Evolutionary conservation across 2,329 filamentous ascomycete genomes (phyloP), one percentile per base, ranked within the genome.

Genomic region (Epichloe coenophiala): DNA sequence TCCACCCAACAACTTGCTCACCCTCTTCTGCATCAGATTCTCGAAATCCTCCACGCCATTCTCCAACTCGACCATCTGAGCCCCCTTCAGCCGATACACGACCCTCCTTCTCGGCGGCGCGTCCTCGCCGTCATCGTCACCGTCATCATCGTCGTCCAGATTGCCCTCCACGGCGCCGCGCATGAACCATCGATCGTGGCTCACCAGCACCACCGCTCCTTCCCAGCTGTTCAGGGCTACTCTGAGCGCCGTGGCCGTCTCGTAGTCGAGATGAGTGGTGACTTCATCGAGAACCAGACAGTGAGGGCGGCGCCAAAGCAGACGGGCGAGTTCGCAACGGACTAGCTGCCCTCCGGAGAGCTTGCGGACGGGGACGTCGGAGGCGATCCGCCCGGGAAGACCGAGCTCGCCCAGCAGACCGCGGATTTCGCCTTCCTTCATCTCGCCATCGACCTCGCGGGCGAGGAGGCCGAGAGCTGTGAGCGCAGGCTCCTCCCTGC

Each of bases 121-220:
- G 48, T 73, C 71, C 2, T 62, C 63, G 17, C 68, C 70, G 15
- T 72, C 64, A 1, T 65, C 27, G 31, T 51, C 63, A n/a, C 68
- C 70, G 15, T 72, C 64, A 1, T 65, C 27, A 21, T 51, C 49
- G 15, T 69, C 68, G 3, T 66, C 68, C 41, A 72, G 41, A 7
- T 55, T 55, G 3, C 64, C 64, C 53, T 71, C 58, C 1, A 93
- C 73, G 0, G 85, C 85, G 2, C 80, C 81, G 44, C 83, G 76
- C 68, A 93, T 76, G 59, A 94, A 84, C 74, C 86, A 94, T 35
- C 88, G 74, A 63, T 94, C 88, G 68, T 94, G 88, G 37, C 81
- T 88, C 4, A 93, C 83, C 5, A 93, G 68, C 39, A 94, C 67
- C 4, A 93, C 75, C 0, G 86, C 87, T 0, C 88, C 88, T 50